phyloP scores from a whole-genome alignment of 2,329 filamentous ascomycete species.

The Botrytis galanthina region DNA sequence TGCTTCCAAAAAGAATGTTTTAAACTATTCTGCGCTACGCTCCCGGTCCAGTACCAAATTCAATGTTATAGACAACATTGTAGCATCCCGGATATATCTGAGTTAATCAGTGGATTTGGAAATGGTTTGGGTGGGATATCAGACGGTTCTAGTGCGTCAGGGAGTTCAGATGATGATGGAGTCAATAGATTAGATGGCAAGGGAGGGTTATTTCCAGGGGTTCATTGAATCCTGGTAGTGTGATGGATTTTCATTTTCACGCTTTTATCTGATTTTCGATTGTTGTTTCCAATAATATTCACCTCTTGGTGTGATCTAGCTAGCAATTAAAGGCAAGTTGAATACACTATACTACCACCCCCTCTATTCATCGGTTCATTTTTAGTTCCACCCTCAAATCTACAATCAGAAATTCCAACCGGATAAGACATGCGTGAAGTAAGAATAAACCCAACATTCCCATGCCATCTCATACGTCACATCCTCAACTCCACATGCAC shows the following conservation, averaged over 20 bases:
- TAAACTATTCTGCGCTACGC: not conserved
- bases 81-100: not conserved
- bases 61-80: not conserved
- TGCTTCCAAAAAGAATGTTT: not conserved
- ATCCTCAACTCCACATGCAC: no score
- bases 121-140: no score
- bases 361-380: accelerated
- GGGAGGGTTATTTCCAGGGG: not conserved
- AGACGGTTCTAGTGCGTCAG: not conserved
- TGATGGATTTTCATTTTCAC: not conserved
- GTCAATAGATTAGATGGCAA: not conserved
- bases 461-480: no score
- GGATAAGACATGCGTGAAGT: no score
- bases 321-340: not conserved
- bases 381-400: not conserved
- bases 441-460: no score
- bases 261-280: not conserved
- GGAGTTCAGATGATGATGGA: not conserved
- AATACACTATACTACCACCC: not conserved
- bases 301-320: not conserved
- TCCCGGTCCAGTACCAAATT: not conserved
- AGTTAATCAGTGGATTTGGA: not conserved
- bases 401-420: no score
- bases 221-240: not conserved
- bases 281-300: not conserved